These are phyloP conservation scores for Dalbergia oliveri DNA, from an alignment of 306 rosid genomes.

Conservation along the genomic window DNA sequence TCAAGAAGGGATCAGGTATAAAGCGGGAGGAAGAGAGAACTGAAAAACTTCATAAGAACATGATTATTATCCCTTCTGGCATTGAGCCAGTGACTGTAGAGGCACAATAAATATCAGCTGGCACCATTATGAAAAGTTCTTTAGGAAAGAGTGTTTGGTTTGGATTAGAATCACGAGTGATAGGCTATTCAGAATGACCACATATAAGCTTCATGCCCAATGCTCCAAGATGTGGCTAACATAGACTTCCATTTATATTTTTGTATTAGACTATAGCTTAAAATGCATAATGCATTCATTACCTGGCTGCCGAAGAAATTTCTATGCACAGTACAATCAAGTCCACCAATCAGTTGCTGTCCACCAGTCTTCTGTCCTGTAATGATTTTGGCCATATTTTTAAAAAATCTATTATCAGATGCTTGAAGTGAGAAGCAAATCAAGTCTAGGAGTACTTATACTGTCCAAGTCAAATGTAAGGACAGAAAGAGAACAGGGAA, in stretches of 20 bases:
- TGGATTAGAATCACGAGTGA: background rate
- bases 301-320: conserved; percentile 99
- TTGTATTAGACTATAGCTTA: background rate
- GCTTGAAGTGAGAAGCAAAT: background rate
- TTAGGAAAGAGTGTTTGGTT: too few relatives aligned
- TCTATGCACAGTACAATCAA: conserved; percentile 92
- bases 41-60: background rate
- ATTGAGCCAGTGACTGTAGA: background rate
- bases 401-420: background rate
- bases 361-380: conserved; percentile 97
- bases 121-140: background rate
- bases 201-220: too few relatives aligned
- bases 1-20: background rate
- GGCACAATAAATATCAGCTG: background rate
- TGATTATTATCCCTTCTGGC: conserved; percentile 1
- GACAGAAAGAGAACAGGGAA: conserved; percentile 26
- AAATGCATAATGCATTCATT: conserved; percentile 28
- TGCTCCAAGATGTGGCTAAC: background rate
- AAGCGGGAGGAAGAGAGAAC: conserved; percentile 1
- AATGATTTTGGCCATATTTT: conserved; percentile 44
- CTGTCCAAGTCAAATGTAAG: background rate
- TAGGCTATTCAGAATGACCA: background rate
- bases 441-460: background rate
- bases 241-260: background rate
- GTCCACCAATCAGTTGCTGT: conserved; percentile 90